Conservation (phyloP, 2,329 filamentous ascomycete genomes). For the Colletotrichum musae region DNA sequence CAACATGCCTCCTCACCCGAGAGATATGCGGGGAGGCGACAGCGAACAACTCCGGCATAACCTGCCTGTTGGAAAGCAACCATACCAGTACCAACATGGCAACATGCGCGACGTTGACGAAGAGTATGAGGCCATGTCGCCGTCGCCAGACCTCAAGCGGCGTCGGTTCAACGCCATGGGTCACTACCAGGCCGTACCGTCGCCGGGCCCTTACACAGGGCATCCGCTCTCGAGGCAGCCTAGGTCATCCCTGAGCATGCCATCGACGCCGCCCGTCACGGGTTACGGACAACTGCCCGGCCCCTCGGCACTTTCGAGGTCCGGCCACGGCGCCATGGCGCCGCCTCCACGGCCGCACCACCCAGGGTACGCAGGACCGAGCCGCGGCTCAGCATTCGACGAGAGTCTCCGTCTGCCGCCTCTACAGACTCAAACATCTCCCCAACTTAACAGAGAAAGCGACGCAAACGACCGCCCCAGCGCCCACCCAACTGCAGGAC, state of each 20-base stretch:
- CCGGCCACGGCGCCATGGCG: slow-evolving; percentile 60
- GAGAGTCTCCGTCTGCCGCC: slow-evolving; percentile 69
- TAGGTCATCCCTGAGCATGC: slow-evolving; percentile 43
- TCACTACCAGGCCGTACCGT: slow-evolving; percentile 49
- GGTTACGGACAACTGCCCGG: slow-evolving; percentile 48
- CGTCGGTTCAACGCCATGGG: slow-evolving; percentile 68
- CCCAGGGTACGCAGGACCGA: slow-evolving; percentile 51
- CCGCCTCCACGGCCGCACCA: slow-evolving; percentile 66
- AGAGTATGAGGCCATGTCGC: slow-evolving; percentile 57
- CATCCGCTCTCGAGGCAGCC: slow-evolving; percentile 34
- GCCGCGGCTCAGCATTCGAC: slow-evolving; percentile 58
- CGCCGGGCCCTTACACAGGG: slow-evolving; percentile 33
- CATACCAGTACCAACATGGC: slow-evolving; percentile 32
- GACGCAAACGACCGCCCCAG: slow-evolving; percentile 36
- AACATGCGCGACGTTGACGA: slow-evolving; percentile 49
- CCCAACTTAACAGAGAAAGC: slow-evolving; percentile 34
- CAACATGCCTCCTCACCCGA: slow-evolving; percentile 39
- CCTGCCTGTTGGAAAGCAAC: slow-evolving; percentile 34
- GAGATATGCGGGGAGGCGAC: slow-evolving; percentile 33
- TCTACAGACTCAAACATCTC: slow-evolving; percentile 61
- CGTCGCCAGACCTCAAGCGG: slow-evolving; percentile 72
- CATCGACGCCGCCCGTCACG: slow-evolving; percentile 44
- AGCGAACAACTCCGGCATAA: slow-evolving; percentile 35
- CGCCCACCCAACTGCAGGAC: slow-evolving; percentile 45
- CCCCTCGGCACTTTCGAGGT: slow-evolving; percentile 31